Evolutionary conservation across 2,329 filamentous ascomycete species (phyloP), one percentile per base, ranked within the genome.

Genomic region (Alternaria rosae): DNA sequence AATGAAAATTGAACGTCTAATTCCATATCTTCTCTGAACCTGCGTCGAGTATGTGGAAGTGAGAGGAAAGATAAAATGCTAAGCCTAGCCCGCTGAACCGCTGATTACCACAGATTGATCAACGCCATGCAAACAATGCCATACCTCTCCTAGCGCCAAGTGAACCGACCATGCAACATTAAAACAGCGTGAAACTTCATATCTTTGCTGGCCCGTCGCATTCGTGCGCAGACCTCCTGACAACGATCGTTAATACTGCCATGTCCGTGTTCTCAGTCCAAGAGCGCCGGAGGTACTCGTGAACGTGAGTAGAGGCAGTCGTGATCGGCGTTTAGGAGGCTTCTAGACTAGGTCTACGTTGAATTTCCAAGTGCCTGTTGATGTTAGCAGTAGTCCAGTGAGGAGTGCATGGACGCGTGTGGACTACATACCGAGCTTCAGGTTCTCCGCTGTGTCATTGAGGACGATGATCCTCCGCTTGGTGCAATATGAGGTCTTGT

Each of bases 401-500:
- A 51, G 43, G 7, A 4, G 11, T 12, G 17, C 15, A 20, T 23
- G 30, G 17, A 11, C 11, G 5, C 11, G 41, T 43, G 41, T 13
- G 12, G 41, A 17, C 30, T 12, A 85, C 87, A 80, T 85, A 95
- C 94, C 91, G 76, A 92, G 89, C 71, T 92, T 93, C 54, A 99
- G 83, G 72, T 97, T 97, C 69, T 97, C 91, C 1, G 95, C 95
- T 3, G 95, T 98, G 72, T 97, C 93, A 57, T 93, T 92, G 20
- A 99, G 85, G 10, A 99, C 79, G 67, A 98, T 97, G 23, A 97
- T 86, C 45, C 95, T 87, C 56, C 95, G 87, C 80, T 95, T 94
- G 79, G 92, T 97, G 83, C 96, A 99, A 79, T 99, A 99, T 0
- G 93, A 88, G 5, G 94, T 99, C 86, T 97, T 98, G 80, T 99